Conservation (phyloP, 495 filamentous ascomycete species). For the Penicillium riverlandense region DNA sequence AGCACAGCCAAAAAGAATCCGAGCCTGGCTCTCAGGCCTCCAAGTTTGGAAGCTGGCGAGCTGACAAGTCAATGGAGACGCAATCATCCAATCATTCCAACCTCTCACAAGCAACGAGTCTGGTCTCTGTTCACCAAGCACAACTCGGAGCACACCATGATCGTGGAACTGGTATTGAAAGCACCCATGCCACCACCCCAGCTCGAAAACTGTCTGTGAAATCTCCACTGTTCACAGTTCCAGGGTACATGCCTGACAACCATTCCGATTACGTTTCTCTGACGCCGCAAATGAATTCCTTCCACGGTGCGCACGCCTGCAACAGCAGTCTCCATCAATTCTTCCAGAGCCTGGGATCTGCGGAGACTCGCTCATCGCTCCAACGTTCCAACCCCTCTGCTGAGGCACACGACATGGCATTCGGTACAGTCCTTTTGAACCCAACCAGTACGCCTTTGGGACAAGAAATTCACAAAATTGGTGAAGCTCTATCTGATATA, state of each 20-base stretch:
- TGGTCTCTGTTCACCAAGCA: not conserved
- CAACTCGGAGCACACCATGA: not conserved
- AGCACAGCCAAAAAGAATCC: slow-evolving; percentile 1
- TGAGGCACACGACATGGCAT: slow-evolving; percentile 2
- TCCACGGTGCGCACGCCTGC: not conserved
- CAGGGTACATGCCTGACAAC: slow-evolving; percentile 12
- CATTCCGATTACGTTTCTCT: too few relatives aligned
- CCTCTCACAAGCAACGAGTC: not conserved
- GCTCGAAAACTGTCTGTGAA: not conserved
- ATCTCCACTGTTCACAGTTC: slow-evolving; percentile 21
- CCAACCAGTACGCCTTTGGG: slow-evolving; percentile 10
- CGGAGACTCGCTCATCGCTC: not conserved
- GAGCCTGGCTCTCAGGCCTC: not conserved
- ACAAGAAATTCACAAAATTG: slow-evolving; percentile 16
- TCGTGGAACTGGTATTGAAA: too few relatives aligned
- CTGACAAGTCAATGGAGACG: not conserved
- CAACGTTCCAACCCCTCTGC: slow-evolving; percentile 19
- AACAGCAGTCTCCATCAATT: slow-evolving; percentile 5
- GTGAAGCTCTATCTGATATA: slow-evolving; percentile 5
- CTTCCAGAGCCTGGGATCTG: slow-evolving; percentile 9
- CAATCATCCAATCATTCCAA: not conserved
- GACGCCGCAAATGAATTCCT: not conserved
- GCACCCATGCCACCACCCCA: not conserved
- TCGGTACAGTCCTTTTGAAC: slow-evolving; percentile 19
- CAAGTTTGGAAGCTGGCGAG: too few relatives aligned